phyloP scores from a whole-genome alignment of 768 basidiomycete genomes.

The Leucocoprinus leucothites region DNA sequence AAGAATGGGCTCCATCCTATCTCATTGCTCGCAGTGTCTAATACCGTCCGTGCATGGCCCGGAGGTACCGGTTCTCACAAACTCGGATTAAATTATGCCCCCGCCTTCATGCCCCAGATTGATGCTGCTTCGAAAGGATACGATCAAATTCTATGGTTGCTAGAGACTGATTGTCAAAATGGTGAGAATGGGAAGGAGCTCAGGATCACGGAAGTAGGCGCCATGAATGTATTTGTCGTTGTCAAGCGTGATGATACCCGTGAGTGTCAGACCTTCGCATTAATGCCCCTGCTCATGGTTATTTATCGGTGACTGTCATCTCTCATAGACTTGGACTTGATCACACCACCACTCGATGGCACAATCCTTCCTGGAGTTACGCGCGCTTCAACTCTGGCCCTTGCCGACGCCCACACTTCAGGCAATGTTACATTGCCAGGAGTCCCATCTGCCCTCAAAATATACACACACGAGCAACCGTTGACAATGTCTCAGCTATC shows the following conservation, averaged over 20 bases:
- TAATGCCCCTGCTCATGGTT: neutral
- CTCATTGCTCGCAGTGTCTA: slow-evolving; percentile 37
- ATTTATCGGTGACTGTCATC: neutral
- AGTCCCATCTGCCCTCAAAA: slow-evolving; percentile 29
- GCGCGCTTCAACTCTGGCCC: slow-evolving; percentile 66
- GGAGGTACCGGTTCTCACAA: slow-evolving; percentile 80
- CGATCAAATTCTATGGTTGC: slow-evolving; percentile 76
- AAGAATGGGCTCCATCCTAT: slow-evolving; percentile 57
- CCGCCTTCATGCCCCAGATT: slow-evolving; percentile 61
- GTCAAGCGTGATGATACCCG: slow-evolving; percentile 57
- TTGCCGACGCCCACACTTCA: slow-evolving; percentile 57
- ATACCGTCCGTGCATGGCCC: slow-evolving; percentile 45
- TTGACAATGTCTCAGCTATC: slow-evolving; percentile 60
- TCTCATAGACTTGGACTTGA: slow-evolving; percentile 59
- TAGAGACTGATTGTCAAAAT: slow-evolving; percentile 41
- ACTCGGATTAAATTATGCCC: slow-evolving; percentile 65
- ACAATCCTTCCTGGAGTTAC: slow-evolving; percentile 94
- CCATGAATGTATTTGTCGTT: slow-evolving; percentile 82
- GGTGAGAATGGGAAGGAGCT: slow-evolving; percentile 14
- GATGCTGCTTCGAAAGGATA: slow-evolving; percentile 66
- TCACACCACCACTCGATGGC: slow-evolving; percentile 84
- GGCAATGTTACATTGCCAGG: slow-evolving; percentile 41
- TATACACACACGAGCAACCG: slow-evolving; percentile 52
- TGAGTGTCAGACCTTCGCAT: slow-evolving; percentile 22
- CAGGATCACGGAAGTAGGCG: slow-evolving; percentile 56